Evolutionary conservation across 2,329 filamentous ascomycete species (phyloP), one percentile per base, ranked within the genome.

Genomic region (Scytalidium sp.): DNA sequence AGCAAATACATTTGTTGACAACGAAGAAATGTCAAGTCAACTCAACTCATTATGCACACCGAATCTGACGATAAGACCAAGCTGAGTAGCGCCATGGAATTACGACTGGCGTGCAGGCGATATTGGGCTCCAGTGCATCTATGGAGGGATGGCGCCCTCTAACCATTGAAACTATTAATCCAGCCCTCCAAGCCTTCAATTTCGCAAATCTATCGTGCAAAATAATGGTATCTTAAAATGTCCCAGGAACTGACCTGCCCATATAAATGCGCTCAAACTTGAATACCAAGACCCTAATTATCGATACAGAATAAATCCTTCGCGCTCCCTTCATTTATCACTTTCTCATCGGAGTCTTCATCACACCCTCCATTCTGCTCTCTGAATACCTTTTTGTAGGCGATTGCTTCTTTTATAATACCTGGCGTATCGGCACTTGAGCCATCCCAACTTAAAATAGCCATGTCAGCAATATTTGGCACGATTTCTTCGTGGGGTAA

Each of bases 391-490:
- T 68, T 61, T 3, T 79, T 71, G 60, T 85, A 90, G 5, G 75
- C 69, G 1, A 65, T 53, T 2, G 83, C 78, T 2, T 68, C 66
- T 2, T 64, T 61, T 7, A 71, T 69, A 2, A 83, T 56, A 1
- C 71, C 70, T 3, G 60, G 63, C 1, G 70, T 55, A 2, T 64
- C 66, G 10, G 73, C 67, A n/a, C 60, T 56, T 19, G 72, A 67
- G 1, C 89, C 89, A 21, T 84, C 75, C 76, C 85, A 88, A 2
- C 78, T 74, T 15, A 95, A 60, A 6, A 87, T 59, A 1, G 87
- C 83, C 45, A 86, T 61, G 47, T 74, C 66, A 27, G 68, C 56
- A 39, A 80, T 65, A 13, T 70, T 60, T 10, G 72, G 65, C 39
- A 84, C 63, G 0, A 64, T 55, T 0, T 75, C 77, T 1, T 66